phyloP scores from a whole-genome alignment of 345 rosid genomes.

The Gossypioides kirkii region DNA sequence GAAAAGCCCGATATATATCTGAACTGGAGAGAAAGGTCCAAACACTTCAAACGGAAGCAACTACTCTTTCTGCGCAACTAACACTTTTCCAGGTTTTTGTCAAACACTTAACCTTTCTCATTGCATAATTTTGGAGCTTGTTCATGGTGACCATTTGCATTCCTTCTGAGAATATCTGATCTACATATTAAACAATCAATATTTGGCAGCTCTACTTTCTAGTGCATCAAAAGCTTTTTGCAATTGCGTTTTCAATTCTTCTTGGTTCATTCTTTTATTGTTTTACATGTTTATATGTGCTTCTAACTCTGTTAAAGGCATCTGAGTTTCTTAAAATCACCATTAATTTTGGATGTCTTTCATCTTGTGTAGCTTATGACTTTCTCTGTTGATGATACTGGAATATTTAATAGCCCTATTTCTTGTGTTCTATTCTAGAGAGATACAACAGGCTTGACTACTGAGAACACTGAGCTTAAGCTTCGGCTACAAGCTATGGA shows the following conservation, averaged over 20 bases:
- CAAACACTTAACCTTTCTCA: background rate
- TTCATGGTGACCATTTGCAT: background rate
- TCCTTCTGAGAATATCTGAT: background rate
- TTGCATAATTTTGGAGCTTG: background rate
- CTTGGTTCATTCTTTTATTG: background rate
- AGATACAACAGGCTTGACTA: slow-evolving; percentile 67
- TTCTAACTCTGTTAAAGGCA: background rate
- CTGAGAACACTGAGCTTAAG: slow-evolving; percentile 92
- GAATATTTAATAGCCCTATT: slow-evolving; percentile 9
- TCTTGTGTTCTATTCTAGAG: slow-evolving; percentile 47
- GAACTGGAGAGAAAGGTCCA: slow-evolving; percentile 88
- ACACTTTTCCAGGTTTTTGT: slow-evolving; percentile 68
- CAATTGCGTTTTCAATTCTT: background rate
- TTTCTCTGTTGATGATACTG: background rate
- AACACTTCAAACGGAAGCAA: slow-evolving; percentile 86
- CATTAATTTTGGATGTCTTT: slow-evolving; percentile 2
- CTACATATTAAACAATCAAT: background rate
- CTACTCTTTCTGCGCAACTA: slow-evolving; percentile 82
- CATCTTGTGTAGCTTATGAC: background rate
- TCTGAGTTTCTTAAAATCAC: background rate
- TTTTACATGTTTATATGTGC: background rate
- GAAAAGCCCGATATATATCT: slow-evolving; percentile 70
- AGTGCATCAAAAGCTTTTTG: background rate
- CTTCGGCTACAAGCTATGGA: slow-evolving; percentile 89
- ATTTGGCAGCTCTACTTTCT: background rate